phyloP scores from a whole-genome alignment of 768 basidiomycete genomes.

The Leccinum truebloodii region DNA sequence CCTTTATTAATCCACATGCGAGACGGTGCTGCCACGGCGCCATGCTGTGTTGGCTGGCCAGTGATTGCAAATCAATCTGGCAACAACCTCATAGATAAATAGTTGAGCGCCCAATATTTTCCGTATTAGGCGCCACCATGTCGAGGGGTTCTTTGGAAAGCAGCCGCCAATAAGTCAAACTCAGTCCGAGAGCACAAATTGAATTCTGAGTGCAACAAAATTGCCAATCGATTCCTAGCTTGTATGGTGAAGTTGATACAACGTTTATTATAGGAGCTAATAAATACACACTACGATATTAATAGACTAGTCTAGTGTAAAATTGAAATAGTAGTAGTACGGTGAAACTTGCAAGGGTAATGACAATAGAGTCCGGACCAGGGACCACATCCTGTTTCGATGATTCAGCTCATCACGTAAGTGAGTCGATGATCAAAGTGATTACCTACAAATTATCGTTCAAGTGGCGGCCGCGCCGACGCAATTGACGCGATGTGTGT shows the following conservation, averaged over 20 bases:
- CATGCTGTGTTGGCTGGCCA: conserved; percentile 7
- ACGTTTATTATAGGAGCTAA: background rate
- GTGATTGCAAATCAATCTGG: background rate
- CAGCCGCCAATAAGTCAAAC: background rate
- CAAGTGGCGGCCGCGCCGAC: background rate
- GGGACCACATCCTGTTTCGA: background rate
- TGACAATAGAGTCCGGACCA: background rate
- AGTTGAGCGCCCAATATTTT: background rate
- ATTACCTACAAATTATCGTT: conserved; percentile 5
- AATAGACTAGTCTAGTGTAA: background rate
- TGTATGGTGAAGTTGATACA: background rate
- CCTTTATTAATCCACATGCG: background rate
- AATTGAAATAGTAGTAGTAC: background rate
- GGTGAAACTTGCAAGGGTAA: background rate
- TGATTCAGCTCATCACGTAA: conserved; percentile 2
- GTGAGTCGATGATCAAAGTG: background rate
- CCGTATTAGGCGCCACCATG: conserved; percentile 5
- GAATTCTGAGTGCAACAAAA: background rate
- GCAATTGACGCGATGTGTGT: conserved; percentile 16
- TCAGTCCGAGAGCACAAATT: background rate
- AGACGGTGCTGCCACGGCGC: conserved; percentile 11
- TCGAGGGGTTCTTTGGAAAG: background rate
- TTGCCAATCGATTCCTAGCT: background rate
- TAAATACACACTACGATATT: background rate
- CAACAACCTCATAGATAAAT: background rate